Percentiles rank a stretch among this genome's conserved stretches.
Conservation (phyloP, 805 yeast species). For the Kodamaea kaohsiungensis region DNA sequence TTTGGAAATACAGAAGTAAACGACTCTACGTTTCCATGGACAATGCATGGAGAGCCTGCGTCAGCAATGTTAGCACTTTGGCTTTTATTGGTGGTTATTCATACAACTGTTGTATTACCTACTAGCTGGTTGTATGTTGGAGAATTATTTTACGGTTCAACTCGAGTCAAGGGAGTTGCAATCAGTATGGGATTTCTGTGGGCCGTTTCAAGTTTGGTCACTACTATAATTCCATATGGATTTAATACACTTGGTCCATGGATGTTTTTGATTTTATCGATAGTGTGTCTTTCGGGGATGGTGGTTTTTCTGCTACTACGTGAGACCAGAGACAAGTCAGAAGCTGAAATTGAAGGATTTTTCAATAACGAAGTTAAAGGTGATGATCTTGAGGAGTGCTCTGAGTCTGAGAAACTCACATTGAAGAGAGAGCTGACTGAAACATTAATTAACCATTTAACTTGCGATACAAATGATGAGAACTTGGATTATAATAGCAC, state of each 20-base stretch:
- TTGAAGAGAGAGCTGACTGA: background rate
- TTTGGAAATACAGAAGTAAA: conserved; percentile 35
- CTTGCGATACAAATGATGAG: background rate
- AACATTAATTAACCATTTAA: background rate
- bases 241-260: conserved; percentile 39
- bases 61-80: conserved; percentile 45
- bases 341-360: conserved; percentile 4
- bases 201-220: conserved; percentile 38
- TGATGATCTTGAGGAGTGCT: too few relatives aligned
- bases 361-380: background rate
- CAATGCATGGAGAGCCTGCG: conserved; percentile 39
- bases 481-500: background rate
- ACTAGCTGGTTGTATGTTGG: conserved; percentile 52
- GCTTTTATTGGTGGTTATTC: conserved; percentile 46
- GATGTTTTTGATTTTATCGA: conserved; percentile 41
- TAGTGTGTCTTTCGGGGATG: conserved; percentile 30
- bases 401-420: background rate
- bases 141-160: conserved; percentile 47
- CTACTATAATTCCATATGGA: conserved; percentile 41
- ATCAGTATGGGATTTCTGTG: conserved; percentile 49
- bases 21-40: conserved; percentile 23
- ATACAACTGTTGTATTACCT: conserved; percentile 47
- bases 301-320: conserved; percentile 38
- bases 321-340: conserved; percentile 40
- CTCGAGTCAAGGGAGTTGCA: conserved; percentile 49